Base-by-base conservation (phyloP, 2,329 filamentous ascomycete genomes). In the Fusarium cyanostomum region DNA sequence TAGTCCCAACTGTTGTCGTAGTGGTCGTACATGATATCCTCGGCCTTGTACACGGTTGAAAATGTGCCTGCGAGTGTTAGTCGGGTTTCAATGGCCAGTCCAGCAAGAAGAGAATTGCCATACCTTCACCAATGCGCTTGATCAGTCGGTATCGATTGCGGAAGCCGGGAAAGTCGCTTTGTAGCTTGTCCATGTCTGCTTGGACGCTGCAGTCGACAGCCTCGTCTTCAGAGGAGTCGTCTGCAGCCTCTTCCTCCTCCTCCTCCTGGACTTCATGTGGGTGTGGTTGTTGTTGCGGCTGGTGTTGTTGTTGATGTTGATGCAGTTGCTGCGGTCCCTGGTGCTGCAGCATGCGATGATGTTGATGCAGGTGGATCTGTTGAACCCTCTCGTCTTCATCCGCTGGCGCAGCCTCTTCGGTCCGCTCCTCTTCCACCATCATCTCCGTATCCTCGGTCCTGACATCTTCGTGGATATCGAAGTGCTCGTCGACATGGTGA, bases 11-110 rank as follows among this genome's bases (percentile, higher is more conserved):
- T 86, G 73, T 97, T 97, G 63, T 91, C 82, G 77, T 92, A 96
- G 57, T 85, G 82, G 64, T 95, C 86, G 75, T 97, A 97, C 53
- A 90, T 83, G 24, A 98, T 80, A 74, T 99, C 95, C 77, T 98
- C 93, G 16, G 96, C 95, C 77, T 99, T 99, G 84, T 99, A 99
- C 11, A 99, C 95, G 2, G 95, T 98, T 1, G 95, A 98, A 75
- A 99, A 99, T 2, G 95, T 99, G 56, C 95, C 93, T 97, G 66
- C 8, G 31, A n/a, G n/a, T 15, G 12, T 28, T 37, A 43, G 37
- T 70, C 33, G 63, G 54, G 34, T 15, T 50, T 16, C 39, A 61
- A 58, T 38, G 34, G 21, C 3, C 8, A 7, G 5, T 7, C 6
- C 12, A 9, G 10, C 16, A 15, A 7, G 45, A 13, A 21, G 13